Conservation (phyloP, 2,329 filamentous ascomycete species). For the Fusarium multiceps region DNA sequence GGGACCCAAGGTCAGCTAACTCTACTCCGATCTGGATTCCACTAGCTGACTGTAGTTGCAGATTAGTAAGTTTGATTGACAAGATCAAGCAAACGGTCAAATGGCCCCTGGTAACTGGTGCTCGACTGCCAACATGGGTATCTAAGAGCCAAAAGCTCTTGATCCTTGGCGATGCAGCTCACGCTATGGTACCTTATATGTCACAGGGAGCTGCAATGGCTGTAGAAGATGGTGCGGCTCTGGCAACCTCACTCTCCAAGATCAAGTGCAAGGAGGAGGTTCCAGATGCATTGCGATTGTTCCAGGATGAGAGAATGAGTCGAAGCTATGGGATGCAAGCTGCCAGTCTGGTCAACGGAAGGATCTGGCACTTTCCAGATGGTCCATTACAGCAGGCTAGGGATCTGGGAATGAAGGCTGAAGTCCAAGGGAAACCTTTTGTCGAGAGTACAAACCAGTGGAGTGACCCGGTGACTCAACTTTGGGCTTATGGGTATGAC, state of each 20-base stretch:
- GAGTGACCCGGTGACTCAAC: slow-evolving; percentile 4
- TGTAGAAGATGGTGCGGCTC: slow-evolving; percentile 9
- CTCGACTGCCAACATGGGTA: neutral
- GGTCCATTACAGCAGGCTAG: neutral
- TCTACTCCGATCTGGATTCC: fast-evolving
- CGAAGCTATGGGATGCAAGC: slow-evolving; percentile 16
- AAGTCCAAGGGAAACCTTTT: neutral
- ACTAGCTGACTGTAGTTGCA: neutral
- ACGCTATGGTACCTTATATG: slow-evolving; percentile 18
- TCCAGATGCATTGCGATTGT: neutral
- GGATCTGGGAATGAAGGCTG: slow-evolving; percentile 6
- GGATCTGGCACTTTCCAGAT: slow-evolving; percentile 12
- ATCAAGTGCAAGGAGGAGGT: neutral
- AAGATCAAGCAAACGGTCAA: neutral
- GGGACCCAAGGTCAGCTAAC: neutral
- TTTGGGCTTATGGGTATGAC: slow-evolving; percentile 17
- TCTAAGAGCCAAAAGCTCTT: slow-evolving; percentile 1
- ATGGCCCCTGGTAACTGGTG: neutral
- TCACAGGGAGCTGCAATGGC: slow-evolving; percentile 19
- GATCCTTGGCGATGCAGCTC: slow-evolving; percentile 6
- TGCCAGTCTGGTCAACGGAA: slow-evolving; percentile 4
- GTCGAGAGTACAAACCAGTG: slow-evolving; percentile 17
- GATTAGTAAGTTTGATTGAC: neutral
- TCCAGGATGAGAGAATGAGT: slow-evolving; percentile 13
- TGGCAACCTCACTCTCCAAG: neutral